Evolutionary conservation across 495 filamentous ascomycete species (phyloP).

Genomic region (Penicillium macrosclerotiorum): DNA sequence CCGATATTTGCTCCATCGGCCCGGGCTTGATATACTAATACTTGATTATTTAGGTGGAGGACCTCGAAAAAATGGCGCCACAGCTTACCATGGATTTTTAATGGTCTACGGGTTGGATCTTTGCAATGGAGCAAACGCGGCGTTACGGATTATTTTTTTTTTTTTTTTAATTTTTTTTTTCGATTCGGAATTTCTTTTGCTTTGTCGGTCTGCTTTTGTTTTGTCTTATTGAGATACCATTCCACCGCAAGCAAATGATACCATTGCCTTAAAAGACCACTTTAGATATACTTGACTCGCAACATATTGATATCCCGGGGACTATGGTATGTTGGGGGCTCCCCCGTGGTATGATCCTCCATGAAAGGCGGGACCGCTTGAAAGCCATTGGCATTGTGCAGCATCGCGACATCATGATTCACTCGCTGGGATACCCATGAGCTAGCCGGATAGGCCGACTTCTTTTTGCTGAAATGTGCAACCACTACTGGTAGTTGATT

Average conservation of each 20-base stretch:
- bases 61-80: conserved; percentile 88
- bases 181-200: conserved; percentile 1
- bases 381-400: conserved; percentile 28
- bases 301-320: conserved; percentile 26
- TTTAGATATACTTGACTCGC: conserved; percentile 13
- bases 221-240: conserved; percentile 3
- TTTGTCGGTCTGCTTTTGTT: conserved; percentile 6
- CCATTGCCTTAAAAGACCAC: not conserved
- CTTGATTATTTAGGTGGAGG: conserved; percentile 43
- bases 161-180: no score
- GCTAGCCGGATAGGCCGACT: conserved; percentile 20
- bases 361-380: conserved; percentile 23
- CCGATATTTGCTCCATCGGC: no score
- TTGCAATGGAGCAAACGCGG: conserved; percentile 2
- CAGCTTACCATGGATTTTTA: conserved; percentile 88
- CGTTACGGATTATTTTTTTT: no score
- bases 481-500: conserved; percentile 27
- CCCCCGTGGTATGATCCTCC: conserved; percentile 23
- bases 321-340: conserved; percentile 19
- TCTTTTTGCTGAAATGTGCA: conserved; percentile 28
- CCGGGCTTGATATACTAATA: conserved; percentile 13
- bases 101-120: not conserved
- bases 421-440: conserved; percentile 21
- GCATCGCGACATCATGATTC: conserved; percentile 25
- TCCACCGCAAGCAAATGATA: conserved; percentile 6